Evolutionary conservation across 1,284 basidiomycete genomes (phyloP).

Genomic region (Tremellales sp.): DNA sequence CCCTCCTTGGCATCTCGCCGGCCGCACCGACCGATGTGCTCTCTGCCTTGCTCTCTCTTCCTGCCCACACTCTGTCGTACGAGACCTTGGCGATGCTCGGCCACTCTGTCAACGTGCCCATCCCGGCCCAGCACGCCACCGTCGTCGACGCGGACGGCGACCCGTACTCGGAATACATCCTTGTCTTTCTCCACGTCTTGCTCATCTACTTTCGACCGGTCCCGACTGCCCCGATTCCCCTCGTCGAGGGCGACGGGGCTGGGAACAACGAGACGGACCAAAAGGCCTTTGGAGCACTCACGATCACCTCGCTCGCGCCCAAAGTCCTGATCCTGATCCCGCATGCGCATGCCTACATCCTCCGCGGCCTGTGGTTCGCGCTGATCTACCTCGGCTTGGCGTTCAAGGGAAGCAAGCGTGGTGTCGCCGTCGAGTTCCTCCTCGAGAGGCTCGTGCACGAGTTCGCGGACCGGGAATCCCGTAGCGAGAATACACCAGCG

Average conservation of each 20-base stretch:
- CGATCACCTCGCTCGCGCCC: slow-evolving; percentile 5
- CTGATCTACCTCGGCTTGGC: slow-evolving; percentile 8
- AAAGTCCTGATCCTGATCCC: slow-evolving; percentile 7
- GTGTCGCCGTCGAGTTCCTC: slow-evolving; percentile 7
- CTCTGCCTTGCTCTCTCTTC: too few relatives aligned
- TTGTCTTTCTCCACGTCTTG: slow-evolving; percentile 5
- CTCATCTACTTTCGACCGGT: slow-evolving; percentile 8
- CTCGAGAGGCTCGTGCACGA: slow-evolving; percentile 2
- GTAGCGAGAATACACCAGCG: too few relatives aligned
- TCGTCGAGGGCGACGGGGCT: neutral
- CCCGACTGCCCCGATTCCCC: slow-evolving; percentile 2
- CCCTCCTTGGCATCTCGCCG: too few relatives aligned
- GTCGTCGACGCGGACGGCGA: slow-evolving; percentile 7
- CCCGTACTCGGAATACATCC: slow-evolving; percentile 7
- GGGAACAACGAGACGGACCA: slow-evolving; percentile 4
- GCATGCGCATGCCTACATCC: slow-evolving; percentile 5
- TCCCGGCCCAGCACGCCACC: too few relatives aligned
- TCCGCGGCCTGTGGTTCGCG: slow-evolving; percentile 9
- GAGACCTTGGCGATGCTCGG: too few relatives aligned
- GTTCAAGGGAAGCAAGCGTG: slow-evolving; percentile 5
- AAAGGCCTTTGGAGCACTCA: slow-evolving; percentile 7
- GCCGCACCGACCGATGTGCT: too few relatives aligned
- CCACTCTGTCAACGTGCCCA: too few relatives aligned
- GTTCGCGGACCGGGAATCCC: slow-evolving; percentile 4
- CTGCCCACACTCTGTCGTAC: too few relatives aligned